Evolutionary conservation across 2,329 filamentous ascomycete species (phyloP).

Genomic region (Chrysoporthe cubensis): DNA sequence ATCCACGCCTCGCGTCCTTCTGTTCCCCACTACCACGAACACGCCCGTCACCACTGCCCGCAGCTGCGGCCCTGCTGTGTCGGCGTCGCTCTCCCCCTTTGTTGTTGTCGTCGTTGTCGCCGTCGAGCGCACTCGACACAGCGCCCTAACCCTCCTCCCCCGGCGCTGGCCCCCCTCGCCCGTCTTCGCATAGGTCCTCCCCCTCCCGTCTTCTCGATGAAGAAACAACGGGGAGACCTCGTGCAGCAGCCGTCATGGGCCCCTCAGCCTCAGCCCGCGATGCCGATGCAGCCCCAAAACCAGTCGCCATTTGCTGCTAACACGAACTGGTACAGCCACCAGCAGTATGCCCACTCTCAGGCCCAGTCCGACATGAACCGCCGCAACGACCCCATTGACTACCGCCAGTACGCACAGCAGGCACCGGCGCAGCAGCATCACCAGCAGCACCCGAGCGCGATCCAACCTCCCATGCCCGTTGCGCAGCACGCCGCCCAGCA

Average conservation of each 20-base stretch:
- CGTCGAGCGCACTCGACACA: constrained; percentile 16
- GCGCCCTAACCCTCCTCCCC: constrained; percentile 8
- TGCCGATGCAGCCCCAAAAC: constrained; percentile 35
- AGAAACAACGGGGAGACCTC: constrained; percentile 32
- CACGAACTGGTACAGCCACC: constrained; percentile 45
- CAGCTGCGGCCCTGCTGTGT: constrained; percentile 6
- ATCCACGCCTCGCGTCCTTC: constrained; percentile 25
- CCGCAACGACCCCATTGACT: constrained; percentile 36
- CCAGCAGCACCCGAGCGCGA: constrained; percentile 28
- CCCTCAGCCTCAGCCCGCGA: constrained; percentile 35
- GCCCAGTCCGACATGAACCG: constrained; percentile 26
- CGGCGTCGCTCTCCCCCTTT: constrained; percentile 12
- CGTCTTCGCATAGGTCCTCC: neutral
- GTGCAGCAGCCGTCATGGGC: constrained; percentile 37
- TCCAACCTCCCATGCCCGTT: constrained; percentile 30
- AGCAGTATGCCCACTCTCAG: constrained; percentile 49
- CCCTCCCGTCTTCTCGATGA: constrained; percentile 30
- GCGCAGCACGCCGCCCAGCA: constrained; percentile 27
- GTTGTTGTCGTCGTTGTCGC: neutral
- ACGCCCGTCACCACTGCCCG: constrained; percentile 5
- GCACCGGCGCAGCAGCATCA: constrained; percentile 34
- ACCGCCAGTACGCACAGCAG: constrained; percentile 19
- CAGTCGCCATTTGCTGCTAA: constrained; percentile 42
- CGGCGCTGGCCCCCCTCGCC: neutral
- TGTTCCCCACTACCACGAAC: constrained; percentile 12